Evolutionary conservation across 331 rosid genomes (phyloP), one percentile per base, ranked within the genome.

Genomic region (Pyrus hybrid): DNA sequence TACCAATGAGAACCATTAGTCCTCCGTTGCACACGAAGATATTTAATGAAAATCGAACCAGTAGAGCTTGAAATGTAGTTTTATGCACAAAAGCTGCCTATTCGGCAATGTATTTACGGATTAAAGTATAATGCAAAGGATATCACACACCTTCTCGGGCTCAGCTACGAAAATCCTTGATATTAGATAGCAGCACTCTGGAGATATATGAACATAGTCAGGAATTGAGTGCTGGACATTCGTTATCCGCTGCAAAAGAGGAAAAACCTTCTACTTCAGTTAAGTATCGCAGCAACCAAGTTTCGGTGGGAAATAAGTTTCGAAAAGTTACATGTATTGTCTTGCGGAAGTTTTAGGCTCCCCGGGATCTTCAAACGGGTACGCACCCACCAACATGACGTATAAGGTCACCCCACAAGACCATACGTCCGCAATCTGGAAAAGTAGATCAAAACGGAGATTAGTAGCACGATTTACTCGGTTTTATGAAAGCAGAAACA

Each of bases 381-480:
- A 93, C 16, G 98, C 98, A 53, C 97, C 98, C 74, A 91, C 97
- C 89, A 93, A 86, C 98, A 93, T 93, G 67, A 93, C 98, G 83
- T 93, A 93, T 63, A 93, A 86, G 76, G 98, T 93, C 83, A 93
- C 97, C 79, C 98, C 98, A 85, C 98, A 91, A 58, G 98, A 93
- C 98, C 98, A 93, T 11, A 93, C 98, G 65, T 93, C 98, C 13
- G 98, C 98, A 81, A 91, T 90, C 98, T 93, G 89, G 89, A 80
- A 62, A 26, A 20, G 49, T 14, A 49, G 45, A 63, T 32, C 57
- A 67, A 76, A 33, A 29, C 6, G 5, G 17, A 53, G 23, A 33
- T 17, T 66, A 75, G 29, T 29, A 51, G 5, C 43, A 26, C 1
- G 4, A 43, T 45, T 18, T 47, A 26, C n/a, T 45, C 28, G 18